Conservation (phyloP, 176 grass and related monocot species). For the Hyparrhenia diplandra region DNA sequence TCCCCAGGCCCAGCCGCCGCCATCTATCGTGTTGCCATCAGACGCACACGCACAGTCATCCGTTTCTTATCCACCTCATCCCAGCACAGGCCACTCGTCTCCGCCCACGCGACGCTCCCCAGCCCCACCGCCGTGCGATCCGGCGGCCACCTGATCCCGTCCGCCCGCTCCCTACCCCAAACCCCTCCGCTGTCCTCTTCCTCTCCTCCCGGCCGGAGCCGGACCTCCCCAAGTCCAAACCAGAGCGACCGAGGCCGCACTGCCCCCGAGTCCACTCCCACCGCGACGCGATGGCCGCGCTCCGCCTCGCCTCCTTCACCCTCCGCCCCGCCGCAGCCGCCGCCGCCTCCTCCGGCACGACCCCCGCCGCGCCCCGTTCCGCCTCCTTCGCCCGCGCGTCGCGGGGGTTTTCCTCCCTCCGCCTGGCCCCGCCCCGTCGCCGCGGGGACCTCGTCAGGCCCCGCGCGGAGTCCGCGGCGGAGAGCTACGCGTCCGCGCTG, state of each 20-base stretch:
- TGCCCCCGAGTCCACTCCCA: constrained; percentile 29
- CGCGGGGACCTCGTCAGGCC: constrained; percentile 37
- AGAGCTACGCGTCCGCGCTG: constrained; percentile 64
- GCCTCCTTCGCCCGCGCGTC: constrained; percentile 24
- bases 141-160: background rate
- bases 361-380: background rate
- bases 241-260: background rate
- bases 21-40: background rate
- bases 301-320: constrained; percentile 44
- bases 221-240: background rate
- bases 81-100: constrained; percentile 28
- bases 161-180: constrained; percentile 26
- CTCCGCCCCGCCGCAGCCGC: constrained; percentile 30
- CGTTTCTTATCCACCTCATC: constrained; percentile 52
- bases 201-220: background rate
- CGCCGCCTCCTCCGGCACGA: constrained; percentile 13
- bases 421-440: constrained; percentile 35
- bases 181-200: background rate
- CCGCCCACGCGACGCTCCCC: too few relatives aligned
- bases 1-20: background rate
- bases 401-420: constrained; percentile 40
- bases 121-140: constrained; percentile 5
- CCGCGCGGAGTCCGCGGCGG: constrained; percentile 31
- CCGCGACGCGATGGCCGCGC: constrained; percentile 34
- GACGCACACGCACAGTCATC: background rate